A percentile compares a stretch with the other conserved stretches of the same genome.
phyloP scores from a whole-genome alignment of 148 eudicot genomes.

The Vaccinium vitisidaea region DNA sequence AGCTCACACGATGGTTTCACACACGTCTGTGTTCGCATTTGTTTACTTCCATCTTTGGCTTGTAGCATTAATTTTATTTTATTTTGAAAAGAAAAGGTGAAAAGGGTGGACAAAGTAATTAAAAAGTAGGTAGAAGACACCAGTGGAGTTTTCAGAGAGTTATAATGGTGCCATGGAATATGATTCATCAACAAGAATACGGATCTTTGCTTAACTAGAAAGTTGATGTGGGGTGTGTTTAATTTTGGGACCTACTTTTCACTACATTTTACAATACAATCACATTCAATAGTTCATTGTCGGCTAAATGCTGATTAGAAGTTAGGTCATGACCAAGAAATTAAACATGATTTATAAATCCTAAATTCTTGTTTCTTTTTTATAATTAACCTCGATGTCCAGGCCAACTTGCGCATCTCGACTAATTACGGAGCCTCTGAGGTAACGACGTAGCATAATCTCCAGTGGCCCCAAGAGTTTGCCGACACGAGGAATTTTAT shows the following conservation, averaged over 20 bases:
- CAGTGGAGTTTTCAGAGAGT: not conserved
- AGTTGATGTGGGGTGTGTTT: not conserved
- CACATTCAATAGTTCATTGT: conserved; percentile 8
- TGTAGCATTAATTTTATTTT: too few species aligned
- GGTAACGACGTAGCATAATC: too few species aligned
- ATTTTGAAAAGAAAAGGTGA: not conserved
- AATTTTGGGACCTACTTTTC: not conserved
- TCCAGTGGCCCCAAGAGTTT: too few species aligned
- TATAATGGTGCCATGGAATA: conserved; percentile 11
- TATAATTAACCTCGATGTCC: too few species aligned
- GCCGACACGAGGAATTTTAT: too few species aligned
- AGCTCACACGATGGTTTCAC: too few species aligned
- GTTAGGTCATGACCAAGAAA: not conserved
- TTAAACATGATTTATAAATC: not conserved
- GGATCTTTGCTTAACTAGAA: conserved; percentile 12
- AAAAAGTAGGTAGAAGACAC: not conserved
- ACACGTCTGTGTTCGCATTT: too few species aligned
- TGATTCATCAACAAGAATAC: conserved; percentile 8
- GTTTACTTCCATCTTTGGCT: too few species aligned
- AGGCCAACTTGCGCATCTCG: too few species aligned
- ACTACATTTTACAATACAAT: not conserved
- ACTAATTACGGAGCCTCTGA: too few species aligned
- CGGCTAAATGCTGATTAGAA: conserved; percentile 8
- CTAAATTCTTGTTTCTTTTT: too few species aligned
- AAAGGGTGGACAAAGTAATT: not conserved